These are phyloP conservation scores for Trapa incisa DNA, from an alignment of 345 rosid genomes.

Conservation along the genomic window DNA sequence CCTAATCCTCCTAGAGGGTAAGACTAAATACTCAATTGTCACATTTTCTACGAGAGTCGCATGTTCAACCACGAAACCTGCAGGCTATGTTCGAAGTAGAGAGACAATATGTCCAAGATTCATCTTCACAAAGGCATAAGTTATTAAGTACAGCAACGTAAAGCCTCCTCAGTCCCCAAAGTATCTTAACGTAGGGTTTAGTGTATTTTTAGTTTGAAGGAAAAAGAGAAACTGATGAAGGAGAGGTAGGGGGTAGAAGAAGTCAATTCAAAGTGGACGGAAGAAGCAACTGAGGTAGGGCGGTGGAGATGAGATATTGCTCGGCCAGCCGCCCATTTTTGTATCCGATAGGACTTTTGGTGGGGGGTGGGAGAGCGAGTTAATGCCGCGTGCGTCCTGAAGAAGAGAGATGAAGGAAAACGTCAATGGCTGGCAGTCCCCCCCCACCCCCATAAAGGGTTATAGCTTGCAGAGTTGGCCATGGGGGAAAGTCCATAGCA, in stretches of 20 bases:
- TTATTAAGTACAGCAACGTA: no score
- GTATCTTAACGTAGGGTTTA: no score
- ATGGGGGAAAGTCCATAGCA: slow-evolving; percentile 6
- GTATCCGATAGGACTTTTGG: neutral
- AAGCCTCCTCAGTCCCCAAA: no score
- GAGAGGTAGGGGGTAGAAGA: neutral
- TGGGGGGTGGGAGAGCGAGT: neutral
- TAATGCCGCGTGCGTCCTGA: neutral
- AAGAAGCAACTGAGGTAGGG: neutral
- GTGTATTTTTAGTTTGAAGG: no score
- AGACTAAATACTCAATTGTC: no score
- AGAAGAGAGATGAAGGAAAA: neutral
- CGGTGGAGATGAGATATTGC: slow-evolving; percentile 8
- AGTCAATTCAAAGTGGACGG: neutral
- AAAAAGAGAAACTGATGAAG: no score
- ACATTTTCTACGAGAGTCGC: no score
- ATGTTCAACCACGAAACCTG: no score
- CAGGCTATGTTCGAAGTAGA: no score
- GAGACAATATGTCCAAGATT: no score
- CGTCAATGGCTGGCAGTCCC: neutral
- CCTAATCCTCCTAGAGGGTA: no score
- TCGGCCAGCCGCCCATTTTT: neutral
- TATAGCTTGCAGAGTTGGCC: slow-evolving; percentile 7
- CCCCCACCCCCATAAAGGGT: slow-evolving; percentile 3
- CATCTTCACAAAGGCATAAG: no score